Evolutionary conservation across 441 rosid species (phyloP).

Genomic region (Jatropha multifida): DNA sequence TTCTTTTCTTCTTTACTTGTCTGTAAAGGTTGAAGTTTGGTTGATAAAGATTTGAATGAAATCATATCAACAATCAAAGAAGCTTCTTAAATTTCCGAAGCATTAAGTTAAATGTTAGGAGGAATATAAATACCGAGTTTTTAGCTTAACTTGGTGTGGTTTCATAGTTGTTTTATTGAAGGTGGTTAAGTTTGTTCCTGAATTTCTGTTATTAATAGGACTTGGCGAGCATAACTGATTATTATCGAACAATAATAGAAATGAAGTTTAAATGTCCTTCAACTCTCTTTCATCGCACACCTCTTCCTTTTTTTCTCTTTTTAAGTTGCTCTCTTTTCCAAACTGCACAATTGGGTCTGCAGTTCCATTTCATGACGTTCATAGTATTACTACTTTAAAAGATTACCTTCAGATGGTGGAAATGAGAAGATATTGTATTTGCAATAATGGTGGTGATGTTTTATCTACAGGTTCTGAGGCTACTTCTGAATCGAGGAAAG

Average conservation of each 20-base stretch:
- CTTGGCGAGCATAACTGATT: too few relatives aligned
- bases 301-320: neutral
- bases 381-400: too few relatives aligned
- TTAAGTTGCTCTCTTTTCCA: neutral
- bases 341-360: too few relatives aligned
- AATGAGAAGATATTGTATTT: neutral
- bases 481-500: conserved; percentile 12
- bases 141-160: too few relatives aligned
- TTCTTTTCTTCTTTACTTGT: neutral
- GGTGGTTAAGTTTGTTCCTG: too few relatives aligned
- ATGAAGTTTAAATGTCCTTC: too few relatives aligned
- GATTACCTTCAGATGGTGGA: neutral
- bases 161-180: too few relatives aligned
- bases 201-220: too few relatives aligned
- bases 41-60: neutral
- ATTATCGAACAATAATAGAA: too few relatives aligned
- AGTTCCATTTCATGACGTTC: too few relatives aligned
- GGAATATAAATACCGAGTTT: too few relatives aligned
- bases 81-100: neutral
- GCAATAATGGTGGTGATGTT: neutral
- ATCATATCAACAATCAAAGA: neutral
- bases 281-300: too few relatives aligned
- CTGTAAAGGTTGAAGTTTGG: neutral
- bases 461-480: conserved; percentile 23
- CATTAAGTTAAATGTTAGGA: neutral